Percentiles rank a stretch among this genome's conserved stretches.
These are phyloP conservation scores for Andrographis paniculata DNA, from an alignment of 305 asterid species.

Conservation along the genomic window DNA sequence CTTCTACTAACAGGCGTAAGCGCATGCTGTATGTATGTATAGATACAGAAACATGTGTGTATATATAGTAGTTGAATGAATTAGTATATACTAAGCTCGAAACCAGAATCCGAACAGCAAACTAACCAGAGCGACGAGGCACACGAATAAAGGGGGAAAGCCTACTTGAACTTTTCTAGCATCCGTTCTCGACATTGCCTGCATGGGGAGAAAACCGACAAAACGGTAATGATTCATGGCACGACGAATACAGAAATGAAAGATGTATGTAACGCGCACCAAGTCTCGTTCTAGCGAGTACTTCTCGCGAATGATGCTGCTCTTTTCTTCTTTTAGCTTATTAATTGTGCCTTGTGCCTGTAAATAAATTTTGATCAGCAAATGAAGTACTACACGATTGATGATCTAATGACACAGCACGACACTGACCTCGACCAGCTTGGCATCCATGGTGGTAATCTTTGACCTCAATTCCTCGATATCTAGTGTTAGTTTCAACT, in stretches of 20 bases:
- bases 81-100: constrained; percentile 30
- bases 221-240: no score
- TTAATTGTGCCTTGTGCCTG: constrained; percentile 54
- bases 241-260: no score
- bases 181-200: constrained; percentile 27
- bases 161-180: constrained; percentile 48
- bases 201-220: no score
- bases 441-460: constrained; percentile 41
- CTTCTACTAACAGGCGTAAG: no score
- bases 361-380: constrained; percentile 15
- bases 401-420: constrained; percentile 2
- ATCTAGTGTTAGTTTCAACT: constrained; percentile 34
- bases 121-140: constrained; percentile 63
- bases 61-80: constrained; percentile 7
- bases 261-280: constrained; percentile 41
- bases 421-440: constrained; percentile 56
- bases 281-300: constrained; percentile 46
- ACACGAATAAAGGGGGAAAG: constrained; percentile 68
- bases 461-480: constrained; percentile 49
- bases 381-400: no score
- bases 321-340: constrained; percentile 54
- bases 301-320: constrained; percentile 30
- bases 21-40: no score
- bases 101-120: constrained; percentile 42
- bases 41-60: no score